phyloP scores from a whole-genome alignment of 352 stramenopile species.

The Phytophthora citricola region DNA sequence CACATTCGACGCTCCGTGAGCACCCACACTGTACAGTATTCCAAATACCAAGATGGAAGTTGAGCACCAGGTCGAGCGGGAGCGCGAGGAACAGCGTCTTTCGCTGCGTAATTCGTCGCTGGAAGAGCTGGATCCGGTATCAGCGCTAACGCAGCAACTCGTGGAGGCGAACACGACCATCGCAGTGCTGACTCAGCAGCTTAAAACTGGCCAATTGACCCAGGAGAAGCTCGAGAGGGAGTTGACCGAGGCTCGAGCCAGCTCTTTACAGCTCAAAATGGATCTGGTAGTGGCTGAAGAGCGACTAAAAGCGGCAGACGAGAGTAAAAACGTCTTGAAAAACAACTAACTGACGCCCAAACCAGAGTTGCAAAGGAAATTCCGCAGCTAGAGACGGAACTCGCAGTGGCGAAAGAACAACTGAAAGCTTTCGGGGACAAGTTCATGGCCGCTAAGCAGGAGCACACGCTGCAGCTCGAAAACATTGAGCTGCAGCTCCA shows the following conservation, averaged over 20 bases:
- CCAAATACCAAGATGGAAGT: conserved; percentile 9
- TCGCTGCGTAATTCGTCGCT: background rate
- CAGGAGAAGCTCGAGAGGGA: conserved; percentile 14
- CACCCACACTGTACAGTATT: background rate
- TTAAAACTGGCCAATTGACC: conserved; percentile 7
- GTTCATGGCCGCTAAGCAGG: conserved; percentile 6
- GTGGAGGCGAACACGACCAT: conserved; percentile 14
- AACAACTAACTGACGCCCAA: conserved; percentile 9
- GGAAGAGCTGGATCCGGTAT: background rate
- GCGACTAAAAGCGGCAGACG: conserved; percentile 12
- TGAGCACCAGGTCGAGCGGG: conserved; percentile 6
- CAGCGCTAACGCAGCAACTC: conserved; percentile 3
- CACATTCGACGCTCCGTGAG: conserved; percentile 5
- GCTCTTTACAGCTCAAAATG: conserved; percentile 4
- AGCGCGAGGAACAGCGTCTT: background rate
- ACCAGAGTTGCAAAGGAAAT: conserved; percentile 1
- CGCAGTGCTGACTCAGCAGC: conserved; percentile 14
- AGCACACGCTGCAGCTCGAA: conserved; percentile 16
- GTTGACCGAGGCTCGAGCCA: conserved; percentile 6
- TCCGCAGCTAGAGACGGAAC: conserved; percentile 16
- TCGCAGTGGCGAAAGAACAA: conserved; percentile 17
- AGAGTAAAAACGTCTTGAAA: conserved; percentile 13
- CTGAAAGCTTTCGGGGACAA: conserved; percentile 20
- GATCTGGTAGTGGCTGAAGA: conserved; percentile 9
- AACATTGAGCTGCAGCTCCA: conserved; percentile 16